phyloP scores from a whole-genome alignment of 2,329 filamentous ascomycete genomes.

The Penicillium freii region DNA sequence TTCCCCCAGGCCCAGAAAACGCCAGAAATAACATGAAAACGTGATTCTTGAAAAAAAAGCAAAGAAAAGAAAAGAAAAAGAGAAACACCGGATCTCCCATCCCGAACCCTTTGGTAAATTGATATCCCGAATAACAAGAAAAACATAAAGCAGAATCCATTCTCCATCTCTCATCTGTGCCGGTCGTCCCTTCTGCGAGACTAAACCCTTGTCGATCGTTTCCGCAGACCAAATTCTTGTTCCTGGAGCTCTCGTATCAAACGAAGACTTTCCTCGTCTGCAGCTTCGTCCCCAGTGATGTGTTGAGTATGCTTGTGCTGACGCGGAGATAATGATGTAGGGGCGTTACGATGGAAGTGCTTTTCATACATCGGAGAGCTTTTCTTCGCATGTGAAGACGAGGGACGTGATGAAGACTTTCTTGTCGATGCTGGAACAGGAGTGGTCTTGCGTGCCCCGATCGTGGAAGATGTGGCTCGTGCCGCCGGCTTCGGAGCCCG shows the following conservation, averaged over 20 bases:
- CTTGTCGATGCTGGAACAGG: constrained; percentile 30
- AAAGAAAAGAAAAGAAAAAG: too few relatives aligned
- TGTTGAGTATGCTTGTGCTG: constrained; percentile 30
- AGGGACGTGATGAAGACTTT: constrained; percentile 37
- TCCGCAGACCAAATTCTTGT: constrained; percentile 46
- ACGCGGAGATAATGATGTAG: constrained; percentile 28
- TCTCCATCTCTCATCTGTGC: constrained; percentile 4
- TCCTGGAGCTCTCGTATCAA: constrained; percentile 48
- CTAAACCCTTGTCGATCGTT: constrained; percentile 28
- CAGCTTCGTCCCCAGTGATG: constrained; percentile 31
- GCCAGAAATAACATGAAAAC: constrained; percentile 11
- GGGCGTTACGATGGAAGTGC: constrained; percentile 31
- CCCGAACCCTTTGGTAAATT: constrained; percentile 15
- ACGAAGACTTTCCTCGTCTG: constrained; percentile 45
- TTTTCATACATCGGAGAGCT: constrained; percentile 41
- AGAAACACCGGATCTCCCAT: constrained; percentile 19
- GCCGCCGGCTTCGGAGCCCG: constrained; percentile 27
- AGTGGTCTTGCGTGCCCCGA: constrained; percentile 25
- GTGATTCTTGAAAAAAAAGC: not conserved
- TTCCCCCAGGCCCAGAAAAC: constrained; percentile 11
- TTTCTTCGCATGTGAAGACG: constrained; percentile 41
- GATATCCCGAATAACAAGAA: constrained; percentile 19
- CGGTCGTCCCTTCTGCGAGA: not conserved
- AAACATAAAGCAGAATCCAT: constrained; percentile 13
- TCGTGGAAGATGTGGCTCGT: constrained; percentile 20